phyloP scores from a whole-genome alignment of 345 rosid genomes.

The Atalantia buxifolia region DNA sequence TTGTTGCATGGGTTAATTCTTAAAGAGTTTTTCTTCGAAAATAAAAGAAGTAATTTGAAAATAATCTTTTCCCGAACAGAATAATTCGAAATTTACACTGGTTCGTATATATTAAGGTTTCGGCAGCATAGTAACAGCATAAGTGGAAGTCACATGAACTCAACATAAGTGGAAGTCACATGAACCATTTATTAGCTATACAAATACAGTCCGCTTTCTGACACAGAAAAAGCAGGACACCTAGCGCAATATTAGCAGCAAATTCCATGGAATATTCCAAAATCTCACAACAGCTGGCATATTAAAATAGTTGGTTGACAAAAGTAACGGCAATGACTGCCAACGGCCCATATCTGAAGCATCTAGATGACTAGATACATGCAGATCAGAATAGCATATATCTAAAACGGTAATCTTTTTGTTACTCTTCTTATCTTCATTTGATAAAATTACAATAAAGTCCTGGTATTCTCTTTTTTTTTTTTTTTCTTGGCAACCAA shows the following conservation, averaged over 20 bases:
- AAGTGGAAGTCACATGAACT: background rate
- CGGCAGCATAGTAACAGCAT: background rate
- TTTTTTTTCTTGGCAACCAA: constrained; percentile 9
- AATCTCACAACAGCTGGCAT: no score
- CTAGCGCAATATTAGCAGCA: background rate
- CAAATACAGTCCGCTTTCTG: no score
- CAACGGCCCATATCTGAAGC: background rate
- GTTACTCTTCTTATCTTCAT: background rate
- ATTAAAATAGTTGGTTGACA: background rate
- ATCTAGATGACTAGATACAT: background rate
- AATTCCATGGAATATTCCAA: constrained; percentile 5
- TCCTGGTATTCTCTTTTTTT: background rate
- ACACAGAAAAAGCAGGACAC: background rate
- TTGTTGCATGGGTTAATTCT: background rate
- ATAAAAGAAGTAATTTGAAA: no score
- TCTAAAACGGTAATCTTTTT: background rate
- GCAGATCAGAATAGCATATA: background rate
- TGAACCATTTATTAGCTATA: background rate
- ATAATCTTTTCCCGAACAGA: no score
- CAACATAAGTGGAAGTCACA: no score
- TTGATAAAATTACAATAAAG: background rate
- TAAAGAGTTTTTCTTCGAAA: no score
- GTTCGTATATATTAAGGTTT: background rate
- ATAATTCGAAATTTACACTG: no score
- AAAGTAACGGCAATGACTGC: background rate